Base-by-base conservation (phyloP, 768 basidiomycete genomes). In the Boletus pseudo-olivaceus region DNA sequence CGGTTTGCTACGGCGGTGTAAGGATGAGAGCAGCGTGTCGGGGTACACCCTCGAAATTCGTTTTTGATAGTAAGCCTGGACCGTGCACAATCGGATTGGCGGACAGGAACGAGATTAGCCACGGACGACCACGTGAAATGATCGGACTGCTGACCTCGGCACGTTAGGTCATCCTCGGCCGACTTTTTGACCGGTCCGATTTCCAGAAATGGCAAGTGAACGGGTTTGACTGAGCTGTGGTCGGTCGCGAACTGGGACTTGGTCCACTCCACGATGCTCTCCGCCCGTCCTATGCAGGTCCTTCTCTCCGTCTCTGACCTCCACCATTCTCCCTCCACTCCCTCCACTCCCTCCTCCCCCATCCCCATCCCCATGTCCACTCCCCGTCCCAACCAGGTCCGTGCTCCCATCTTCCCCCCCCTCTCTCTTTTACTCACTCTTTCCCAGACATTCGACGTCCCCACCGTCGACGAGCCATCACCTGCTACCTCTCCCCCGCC, bases 271-370 rank as follows among this genome's bases (percentile, higher is more conserved):
- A 56, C 48, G 42, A 76, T 74, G 75, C 69, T 76, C 55, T 72
- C 72, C 37, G 64, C 74, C 14, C 68, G 54, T 56, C 75, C 74
- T 37, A 76, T 74, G 70, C 67, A 66, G 29, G 68, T 60, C 37
- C 55, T 71, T 30, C 55, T 53, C 58, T 30, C 1, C 11, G 33
- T 15, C 20, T 9, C 10, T 9, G 2, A 11, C 48, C 41, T 42
- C 1, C 50, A 19, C 35, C 11, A 0, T 6, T 5, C 15, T 6
- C 17, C 1, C 27, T n/a, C 29, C 11, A 4, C 19, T 4, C 14
- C 1, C 33, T 12, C 37, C 6, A 3, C 19, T 1, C 1, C 44
- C 35, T 44, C 55, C 6, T 39, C 44, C 9, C 27, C 45, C 26
- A 7, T 32, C 42, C 39, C 50, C 35, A 14, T 48, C 50, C 27